Evolutionary conservation across 352 stramenopile genomes (phyloP), one percentile per base, ranked within the genome.

Genomic region (Globisporangium polare): DNA sequence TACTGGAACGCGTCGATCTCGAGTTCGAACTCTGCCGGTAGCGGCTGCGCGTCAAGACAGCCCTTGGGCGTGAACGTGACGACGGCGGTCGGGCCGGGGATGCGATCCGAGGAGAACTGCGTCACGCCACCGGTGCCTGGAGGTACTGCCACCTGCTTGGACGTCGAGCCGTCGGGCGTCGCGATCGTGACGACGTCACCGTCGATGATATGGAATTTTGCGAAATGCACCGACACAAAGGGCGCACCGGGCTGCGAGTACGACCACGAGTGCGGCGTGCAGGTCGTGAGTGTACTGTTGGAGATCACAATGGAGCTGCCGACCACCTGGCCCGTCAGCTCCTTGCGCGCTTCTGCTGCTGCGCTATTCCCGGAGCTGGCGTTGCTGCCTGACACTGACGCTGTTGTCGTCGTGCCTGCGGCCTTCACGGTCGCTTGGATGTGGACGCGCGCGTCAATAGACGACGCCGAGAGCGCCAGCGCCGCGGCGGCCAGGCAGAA

Each of bases 191-290:
- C 55, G 20, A 58, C 17, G 41, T 78, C 73, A 10, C 73, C 71
- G 5, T 65, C 29, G 5, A 69, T 35, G 49, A 85, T 53, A n/a
- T 68, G 20, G 41, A 85, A 80, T 0, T 65, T 43, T 6, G 63
- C 57, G 37, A 85, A 85, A 43, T 81, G 75, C 18, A 85, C 53
- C 0, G 66, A 73, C 43, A 85, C 33, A 60, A 80, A 85, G 43
- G 71, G 60, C 26, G 75, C 65, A 20, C 65, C 60, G 10, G 62
- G 65, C 33, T 69, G 61, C 4, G 29, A 61, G 62, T 63, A 78
- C 26, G 26, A 46, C 49, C 69, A 73, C 47, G 39, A 49, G 29
- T 63, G 53, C 26, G 51, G 37, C 24, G 49, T 51, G 60, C 71
- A 78, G 17, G 24, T 43, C 27, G 59, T 52, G 56, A 75, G 62